Base-by-base conservation (phyloP, 2,329 filamentous ascomycete species). In the Aspergillus novoparasiticus region DNA sequence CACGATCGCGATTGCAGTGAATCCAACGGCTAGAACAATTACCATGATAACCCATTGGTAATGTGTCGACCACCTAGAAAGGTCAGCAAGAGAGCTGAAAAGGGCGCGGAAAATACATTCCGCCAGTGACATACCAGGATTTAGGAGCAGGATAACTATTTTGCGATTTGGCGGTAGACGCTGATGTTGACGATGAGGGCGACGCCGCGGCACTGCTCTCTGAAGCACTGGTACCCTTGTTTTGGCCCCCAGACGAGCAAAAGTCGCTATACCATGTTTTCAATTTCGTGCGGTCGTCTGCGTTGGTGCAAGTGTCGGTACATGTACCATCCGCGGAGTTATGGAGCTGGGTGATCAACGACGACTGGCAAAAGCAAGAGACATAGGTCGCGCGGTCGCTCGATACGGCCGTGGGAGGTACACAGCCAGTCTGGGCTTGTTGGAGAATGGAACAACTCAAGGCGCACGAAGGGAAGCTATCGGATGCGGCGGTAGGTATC, bases 41-140 rank as follows among this genome's bases (percentile, higher is more conserved):
- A 95, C 83, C 84, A 95, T 92, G 66, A 94, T 84, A 53, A 96
- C 86, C 92, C 92, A 96, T 80, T 88, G 85, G 82, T 87, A 92
- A 76, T 94, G 91, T 32, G 81, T 84, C 9, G 85, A 64, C 70
- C 68, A 70, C 67, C 71, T 76, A 23, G 14, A 36, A 30, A 32
- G 16, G 54, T 57, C 39, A 57, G 21, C 23, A 9, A 36, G 6
- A 14, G 6, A 11, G 51, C n/a, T 9, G 14, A 23, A 9, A 16
- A 23, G 34, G 23, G 51, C 5, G n/a, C 32, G 32, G 36, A 32
- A 16, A n/a, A 28, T 28, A 30, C 1, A 10, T 53, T 41, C 6
- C 28, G 41, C 6, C 23, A 55, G 45, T 14, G 41, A 70, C 73
- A 30, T 68, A 76, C 73, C 73, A 76, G 46, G 72, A 68, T 55